Percentiles rank a stretch among this genome's conserved stretches.
Evolutionary conservation across 768 basidiomycete species (phyloP).

Genomic region (Naematelia aurantialba): DNA sequence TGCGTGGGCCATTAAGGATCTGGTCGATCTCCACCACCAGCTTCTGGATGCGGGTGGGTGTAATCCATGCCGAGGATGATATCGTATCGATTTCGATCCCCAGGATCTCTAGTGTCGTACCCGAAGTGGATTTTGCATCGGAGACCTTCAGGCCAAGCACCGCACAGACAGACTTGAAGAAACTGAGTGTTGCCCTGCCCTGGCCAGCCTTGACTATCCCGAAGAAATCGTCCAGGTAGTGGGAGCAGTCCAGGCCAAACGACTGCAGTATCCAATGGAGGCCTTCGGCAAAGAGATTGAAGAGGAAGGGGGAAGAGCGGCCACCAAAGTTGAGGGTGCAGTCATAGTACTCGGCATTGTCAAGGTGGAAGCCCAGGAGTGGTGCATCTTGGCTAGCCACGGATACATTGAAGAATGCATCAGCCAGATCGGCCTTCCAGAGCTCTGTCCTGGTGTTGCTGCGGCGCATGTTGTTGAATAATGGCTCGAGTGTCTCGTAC

Average conservation of each 20-base stretch:
- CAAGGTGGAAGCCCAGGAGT: conserved; percentile 50
- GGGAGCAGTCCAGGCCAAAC: conserved; percentile 20
- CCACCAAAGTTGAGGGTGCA: conserved; percentile 51
- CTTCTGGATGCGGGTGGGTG: neutral
- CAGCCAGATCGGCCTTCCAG: too few relatives aligned
- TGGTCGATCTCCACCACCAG: neutral
- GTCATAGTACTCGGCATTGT: conserved; percentile 40
- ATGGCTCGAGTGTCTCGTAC: conserved; percentile 2
- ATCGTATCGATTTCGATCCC: neutral
- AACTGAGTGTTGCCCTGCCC: neutral
- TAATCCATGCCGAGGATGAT: conserved; percentile 3
- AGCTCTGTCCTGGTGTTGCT: too few relatives aligned
- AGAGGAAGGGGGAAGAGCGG: conserved; percentile 52
- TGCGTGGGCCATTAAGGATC: conserved; percentile 31
- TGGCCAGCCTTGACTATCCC: neutral
- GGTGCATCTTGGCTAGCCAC: conserved; percentile 47
- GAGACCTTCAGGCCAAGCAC: neutral
- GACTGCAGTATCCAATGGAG: conserved; percentile 52
- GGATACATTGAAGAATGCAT: conserved; percentile 52
- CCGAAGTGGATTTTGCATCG: neutral
- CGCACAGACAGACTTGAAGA: neutral
- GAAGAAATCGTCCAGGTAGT: conserved; percentile 19
- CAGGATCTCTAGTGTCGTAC: neutral
- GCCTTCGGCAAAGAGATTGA: conserved; percentile 54
- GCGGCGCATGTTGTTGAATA: neutral